A percentile compares a stretch with the other conserved stretches of the same genome.
phyloP scores from a whole-genome alignment of 148 eudicot genomes.

The Fagopyrum esculentum region DNA sequence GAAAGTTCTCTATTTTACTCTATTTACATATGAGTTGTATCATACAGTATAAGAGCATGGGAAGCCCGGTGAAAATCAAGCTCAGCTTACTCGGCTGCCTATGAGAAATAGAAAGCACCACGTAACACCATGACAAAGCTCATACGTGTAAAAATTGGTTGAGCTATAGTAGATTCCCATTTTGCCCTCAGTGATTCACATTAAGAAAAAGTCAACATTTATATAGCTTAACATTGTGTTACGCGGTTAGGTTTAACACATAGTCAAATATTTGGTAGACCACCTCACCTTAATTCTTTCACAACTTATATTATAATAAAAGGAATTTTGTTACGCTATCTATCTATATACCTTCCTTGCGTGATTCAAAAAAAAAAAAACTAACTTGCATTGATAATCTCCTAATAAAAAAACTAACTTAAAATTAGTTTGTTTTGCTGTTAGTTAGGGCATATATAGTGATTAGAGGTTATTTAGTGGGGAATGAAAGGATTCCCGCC shows the following conservation, averaged over 20 bases:
- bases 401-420: background rate
- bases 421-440: too few relatives aligned
- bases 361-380: background rate
- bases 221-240: background rate
- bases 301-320: background rate
- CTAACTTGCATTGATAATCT: too few relatives aligned
- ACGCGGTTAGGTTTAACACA: background rate
- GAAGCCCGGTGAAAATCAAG: too few relatives aligned
- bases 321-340: background rate
- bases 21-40: too few relatives aligned
- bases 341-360: background rate
- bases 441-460: too few relatives aligned
- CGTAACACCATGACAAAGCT: too few relatives aligned
- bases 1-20: too few relatives aligned
- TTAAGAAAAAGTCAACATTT: background rate
- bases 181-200: background rate
- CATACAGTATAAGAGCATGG: too few relatives aligned
- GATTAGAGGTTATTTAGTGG: background rate
- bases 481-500: background rate
- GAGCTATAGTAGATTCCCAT: background rate
- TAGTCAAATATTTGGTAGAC: background rate
- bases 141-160: background rate
- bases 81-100: too few relatives aligned
- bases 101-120: too few relatives aligned
- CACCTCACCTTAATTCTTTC: background rate